Conservation (phyloP, 2,329 filamentous ascomycete species). For the Incumbomyces lentus region DNA sequence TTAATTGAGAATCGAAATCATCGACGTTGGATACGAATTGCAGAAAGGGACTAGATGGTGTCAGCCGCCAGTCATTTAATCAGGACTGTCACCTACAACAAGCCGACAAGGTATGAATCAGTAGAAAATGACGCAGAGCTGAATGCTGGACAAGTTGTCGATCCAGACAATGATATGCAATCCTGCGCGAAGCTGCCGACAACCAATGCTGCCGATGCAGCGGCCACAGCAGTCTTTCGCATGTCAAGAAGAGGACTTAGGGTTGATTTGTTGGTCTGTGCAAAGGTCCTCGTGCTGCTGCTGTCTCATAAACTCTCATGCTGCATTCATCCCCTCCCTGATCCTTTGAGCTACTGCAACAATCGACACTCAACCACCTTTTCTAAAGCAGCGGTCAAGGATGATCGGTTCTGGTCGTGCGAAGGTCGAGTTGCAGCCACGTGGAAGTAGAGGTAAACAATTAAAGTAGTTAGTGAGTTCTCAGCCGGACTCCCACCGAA, state of each 20-base stretch:
- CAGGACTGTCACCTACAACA: constrained; percentile 49
- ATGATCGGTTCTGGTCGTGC: not conserved
- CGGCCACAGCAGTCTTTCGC: constrained; percentile 1
- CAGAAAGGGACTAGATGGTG: constrained; percentile 62
- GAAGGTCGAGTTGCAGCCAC: not conserved
- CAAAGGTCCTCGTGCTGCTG: not conserved
- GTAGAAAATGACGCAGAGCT: constrained; percentile 61
- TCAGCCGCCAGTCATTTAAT: constrained; percentile 21
- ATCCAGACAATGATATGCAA: constrained; percentile 60
- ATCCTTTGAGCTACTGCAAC: not conserved
- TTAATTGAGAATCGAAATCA: constrained; percentile 68
- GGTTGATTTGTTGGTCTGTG: not conserved
- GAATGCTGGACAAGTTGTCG: constrained; percentile 63
- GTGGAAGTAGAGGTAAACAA: not conserved
- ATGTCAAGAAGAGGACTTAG: constrained; percentile 1
- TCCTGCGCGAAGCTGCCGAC: not conserved
- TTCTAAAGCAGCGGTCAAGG: no score
- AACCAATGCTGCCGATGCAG: constrained; percentile 5
- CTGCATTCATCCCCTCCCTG: not conserved
- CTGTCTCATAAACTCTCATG: not conserved
- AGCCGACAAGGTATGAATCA: constrained; percentile 43
- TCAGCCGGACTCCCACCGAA: not conserved
- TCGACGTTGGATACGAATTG: constrained; percentile 63
- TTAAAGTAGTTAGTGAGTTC: not conserved
- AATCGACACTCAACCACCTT: not conserved